Conservation (phyloP, 768 basidiomycete genomes). For the Rhodotorula babjevae region DNA sequence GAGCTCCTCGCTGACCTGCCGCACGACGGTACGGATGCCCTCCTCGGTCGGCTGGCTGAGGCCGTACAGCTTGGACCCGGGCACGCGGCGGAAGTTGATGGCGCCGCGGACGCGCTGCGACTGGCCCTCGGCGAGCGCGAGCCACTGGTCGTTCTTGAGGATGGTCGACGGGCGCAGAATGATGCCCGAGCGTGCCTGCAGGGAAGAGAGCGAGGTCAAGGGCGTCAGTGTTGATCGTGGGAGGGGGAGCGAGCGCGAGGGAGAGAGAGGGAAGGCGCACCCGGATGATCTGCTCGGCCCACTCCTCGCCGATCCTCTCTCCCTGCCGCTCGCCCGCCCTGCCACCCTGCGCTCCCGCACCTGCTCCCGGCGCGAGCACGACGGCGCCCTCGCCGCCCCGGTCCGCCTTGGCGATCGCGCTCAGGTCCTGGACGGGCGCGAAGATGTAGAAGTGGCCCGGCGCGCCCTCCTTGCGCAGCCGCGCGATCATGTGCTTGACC, state of each 20-base stretch:
- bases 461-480: conserved; percentile 51
- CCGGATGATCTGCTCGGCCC: conserved; percentile 87
- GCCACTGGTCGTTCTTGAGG: conserved; percentile 54
- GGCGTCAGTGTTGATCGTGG: no score
- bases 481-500: conserved; percentile 60
- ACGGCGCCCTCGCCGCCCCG: background rate
- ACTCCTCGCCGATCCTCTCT: conserved; percentile 88
- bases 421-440: conserved; percentile 82
- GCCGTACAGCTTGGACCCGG: conserved; percentile 75
- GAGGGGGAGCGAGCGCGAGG: no score
- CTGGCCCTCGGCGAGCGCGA: conserved; percentile 13
- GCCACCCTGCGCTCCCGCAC: conserved; percentile 57
- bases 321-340: conserved; percentile 57
- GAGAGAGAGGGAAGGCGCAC: conserved; percentile 50
- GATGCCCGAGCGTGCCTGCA: conserved; percentile 84
- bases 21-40: conserved; percentile 60
- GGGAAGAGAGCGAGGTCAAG: background rate
- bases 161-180: conserved; percentile 80
- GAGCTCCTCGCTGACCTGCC: conserved; percentile 13
- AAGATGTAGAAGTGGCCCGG: conserved; percentile 69
- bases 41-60: conserved; percentile 87
- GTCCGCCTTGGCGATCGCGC: conserved; percentile 61
- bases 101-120: conserved; percentile 70
- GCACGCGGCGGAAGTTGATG: conserved; percentile 84
- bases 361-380: background rate